Percentiles rank a stretch among this genome's conserved stretches.
Evolutionary conservation across 2,329 filamentous ascomycete species (phyloP).

Genomic region (Venturiaceae sp.): DNA sequence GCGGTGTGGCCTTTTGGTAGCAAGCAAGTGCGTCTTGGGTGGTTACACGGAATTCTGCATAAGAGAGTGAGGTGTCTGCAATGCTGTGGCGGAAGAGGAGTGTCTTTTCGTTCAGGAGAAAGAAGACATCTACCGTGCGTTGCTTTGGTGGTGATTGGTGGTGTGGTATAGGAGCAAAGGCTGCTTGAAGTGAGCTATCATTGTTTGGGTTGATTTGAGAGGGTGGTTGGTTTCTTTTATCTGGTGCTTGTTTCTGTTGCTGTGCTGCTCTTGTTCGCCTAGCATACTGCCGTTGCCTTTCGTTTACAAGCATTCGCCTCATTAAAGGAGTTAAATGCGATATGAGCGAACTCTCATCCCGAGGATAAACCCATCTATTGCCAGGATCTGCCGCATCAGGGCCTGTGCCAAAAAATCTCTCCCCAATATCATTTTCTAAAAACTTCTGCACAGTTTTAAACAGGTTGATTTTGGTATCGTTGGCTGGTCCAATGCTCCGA

Average conservation of each 20-base stretch:
- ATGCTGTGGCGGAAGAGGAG: neutral
- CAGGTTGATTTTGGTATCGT: conserved; percentile 46
- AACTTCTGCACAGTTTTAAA: conserved; percentile 49
- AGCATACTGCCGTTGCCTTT: conserved; percentile 49
- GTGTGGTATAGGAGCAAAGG: neutral
- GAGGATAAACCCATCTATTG: conserved; percentile 41
- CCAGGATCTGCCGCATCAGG: conserved; percentile 8
- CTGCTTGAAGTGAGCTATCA: neutral
- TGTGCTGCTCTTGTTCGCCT: neutral
- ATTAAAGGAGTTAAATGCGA: conserved; percentile 47
- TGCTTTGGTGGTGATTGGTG: neutral
- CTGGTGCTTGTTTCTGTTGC: neutral
- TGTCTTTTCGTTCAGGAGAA: neutral
- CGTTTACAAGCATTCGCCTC: conserved; percentile 50
- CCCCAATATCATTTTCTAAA: conserved; percentile 38
- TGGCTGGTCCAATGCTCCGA: conserved; percentile 43
- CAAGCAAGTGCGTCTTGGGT: neutral
- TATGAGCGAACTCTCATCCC: conserved; percentile 45
- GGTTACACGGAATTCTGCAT: neutral
- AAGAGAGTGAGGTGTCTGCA: neutral
- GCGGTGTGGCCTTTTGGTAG: neutral
- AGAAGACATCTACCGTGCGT: neutral
- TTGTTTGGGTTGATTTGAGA: neutral
- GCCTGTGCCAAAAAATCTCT: conserved; percentile 37
- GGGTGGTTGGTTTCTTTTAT: neutral